A percentile compares a stretch with the other conserved stretches of the same genome.
Evolutionary conservation across 805 yeast species (phyloP).

Genomic region (Komagataella pastoris): DNA sequence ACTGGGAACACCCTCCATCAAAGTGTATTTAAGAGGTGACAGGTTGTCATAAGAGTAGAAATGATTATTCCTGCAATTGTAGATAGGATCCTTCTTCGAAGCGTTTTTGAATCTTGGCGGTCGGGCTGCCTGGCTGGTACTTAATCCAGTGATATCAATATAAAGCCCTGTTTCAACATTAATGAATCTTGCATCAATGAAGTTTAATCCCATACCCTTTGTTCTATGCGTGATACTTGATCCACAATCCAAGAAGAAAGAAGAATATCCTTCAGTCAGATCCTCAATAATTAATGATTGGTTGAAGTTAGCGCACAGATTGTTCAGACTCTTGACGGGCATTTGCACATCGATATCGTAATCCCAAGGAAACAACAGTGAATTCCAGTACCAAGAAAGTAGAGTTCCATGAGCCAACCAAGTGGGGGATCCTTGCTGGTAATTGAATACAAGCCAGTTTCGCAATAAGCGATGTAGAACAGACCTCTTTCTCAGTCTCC

Average conservation of each 20-base stretch:
- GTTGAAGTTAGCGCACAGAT: constrained; percentile 26
- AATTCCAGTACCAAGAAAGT: constrained; percentile 48
- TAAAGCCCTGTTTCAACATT: constrained; percentile 35
- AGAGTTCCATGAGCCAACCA: constrained; percentile 54
- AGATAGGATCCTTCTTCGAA: neutral
- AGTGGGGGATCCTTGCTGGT: constrained; percentile 26
- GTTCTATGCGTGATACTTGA: constrained; percentile 39
- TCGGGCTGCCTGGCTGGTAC: constrained; percentile 4
- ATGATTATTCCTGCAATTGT: constrained; percentile 43
- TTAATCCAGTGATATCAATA: constrained; percentile 29
- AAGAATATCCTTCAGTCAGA: constrained; percentile 16
- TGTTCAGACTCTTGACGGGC: constrained; percentile 38
- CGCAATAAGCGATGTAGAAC: constrained; percentile 28
- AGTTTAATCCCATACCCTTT: constrained; percentile 45
- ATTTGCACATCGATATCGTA: constrained; percentile 36
- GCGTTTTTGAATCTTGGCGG: constrained; percentile 2
- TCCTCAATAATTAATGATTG: constrained; percentile 29
- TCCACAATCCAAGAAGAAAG: constrained; percentile 22
- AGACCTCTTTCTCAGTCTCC: constrained; percentile 19
- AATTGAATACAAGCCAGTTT: constrained; percentile 32
- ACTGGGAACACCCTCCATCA: constrained; percentile 44
- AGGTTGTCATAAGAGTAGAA: constrained; percentile 34
- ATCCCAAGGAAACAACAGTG: constrained; percentile 44
- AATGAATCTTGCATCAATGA: constrained; percentile 46
- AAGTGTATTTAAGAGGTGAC: constrained; percentile 36